Conservation (phyloP, 768 basidiomycete species). For the Pleurotus platypus region DNA sequence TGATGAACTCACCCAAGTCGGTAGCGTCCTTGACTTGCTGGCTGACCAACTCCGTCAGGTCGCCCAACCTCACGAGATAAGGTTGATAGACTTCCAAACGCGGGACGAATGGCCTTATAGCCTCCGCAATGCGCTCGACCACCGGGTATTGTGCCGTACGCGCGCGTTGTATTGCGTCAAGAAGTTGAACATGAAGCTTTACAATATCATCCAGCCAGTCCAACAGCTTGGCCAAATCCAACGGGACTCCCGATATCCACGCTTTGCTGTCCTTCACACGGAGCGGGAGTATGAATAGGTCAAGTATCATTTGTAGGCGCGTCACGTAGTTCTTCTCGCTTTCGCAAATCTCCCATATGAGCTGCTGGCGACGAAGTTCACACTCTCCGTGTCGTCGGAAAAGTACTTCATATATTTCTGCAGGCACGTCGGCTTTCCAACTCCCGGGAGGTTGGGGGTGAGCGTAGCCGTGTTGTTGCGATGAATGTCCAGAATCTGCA, state of each 20-base stretch:
- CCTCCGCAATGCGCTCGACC: slow-evolving; percentile 53
- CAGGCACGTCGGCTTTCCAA: slow-evolving; percentile 30
- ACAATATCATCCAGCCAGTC: slow-evolving; percentile 90
- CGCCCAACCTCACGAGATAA: slow-evolving; percentile 72
- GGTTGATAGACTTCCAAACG: slow-evolving; percentile 83
- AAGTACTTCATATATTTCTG: slow-evolving; percentile 30
- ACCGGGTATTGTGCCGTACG: slow-evolving; percentile 38
- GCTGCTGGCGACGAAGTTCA: slow-evolving; percentile 62
- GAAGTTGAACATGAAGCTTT: slow-evolving; percentile 67
- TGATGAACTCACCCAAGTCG: slow-evolving; percentile 85
- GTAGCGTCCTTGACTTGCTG: slow-evolving; percentile 38
- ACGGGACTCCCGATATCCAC: slow-evolving; percentile 83
- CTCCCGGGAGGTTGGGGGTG: slow-evolving; percentile 4
- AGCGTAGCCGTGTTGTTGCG: not conserved
- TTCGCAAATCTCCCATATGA: slow-evolving; percentile 64
- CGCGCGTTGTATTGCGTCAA: slow-evolving; percentile 40
- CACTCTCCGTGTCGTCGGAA: slow-evolving; percentile 35
- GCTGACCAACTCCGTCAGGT: slow-evolving; percentile 51
- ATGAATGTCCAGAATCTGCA: not conserved
- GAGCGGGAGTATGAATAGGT: slow-evolving; percentile 76
- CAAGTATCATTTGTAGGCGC: slow-evolving; percentile 60
- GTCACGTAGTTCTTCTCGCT: slow-evolving; percentile 69
- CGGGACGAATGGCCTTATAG: slow-evolving; percentile 57
- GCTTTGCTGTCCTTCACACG: slow-evolving; percentile 62
- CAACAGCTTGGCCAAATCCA: slow-evolving; percentile 65